phyloP scores from a whole-genome alignment of 192 early-diverging fungal species.

The Chytriomyces sp. region DNA sequence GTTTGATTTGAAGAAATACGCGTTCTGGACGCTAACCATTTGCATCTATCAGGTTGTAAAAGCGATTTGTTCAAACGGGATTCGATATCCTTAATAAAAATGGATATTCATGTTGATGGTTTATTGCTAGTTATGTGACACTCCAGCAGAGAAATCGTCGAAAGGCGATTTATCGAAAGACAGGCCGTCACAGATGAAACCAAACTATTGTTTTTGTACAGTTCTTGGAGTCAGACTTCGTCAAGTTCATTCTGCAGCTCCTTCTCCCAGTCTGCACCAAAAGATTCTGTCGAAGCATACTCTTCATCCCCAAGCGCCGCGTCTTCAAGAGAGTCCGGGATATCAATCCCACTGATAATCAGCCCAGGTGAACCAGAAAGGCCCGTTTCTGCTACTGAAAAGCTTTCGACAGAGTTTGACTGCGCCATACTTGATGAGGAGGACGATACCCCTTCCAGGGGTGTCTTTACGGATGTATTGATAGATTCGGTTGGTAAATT shows the following conservation, averaged over 20 bases:
- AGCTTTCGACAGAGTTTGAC: neutral
- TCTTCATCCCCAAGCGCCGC: constrained; percentile 17
- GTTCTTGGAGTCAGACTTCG: constrained; percentile 4
- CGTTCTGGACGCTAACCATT: no score
- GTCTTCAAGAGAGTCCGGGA: constrained; percentile 26
- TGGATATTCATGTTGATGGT: no score
- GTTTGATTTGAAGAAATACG: no score
- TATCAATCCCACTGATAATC: neutral
- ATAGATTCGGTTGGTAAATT: no score
- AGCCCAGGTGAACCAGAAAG: neutral
- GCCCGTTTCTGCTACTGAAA: neutral
- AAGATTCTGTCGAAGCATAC: constrained; percentile 23
- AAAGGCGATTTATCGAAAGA: no score
- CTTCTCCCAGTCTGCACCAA: constrained; percentile 40
- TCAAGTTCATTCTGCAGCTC: constrained; percentile 36
- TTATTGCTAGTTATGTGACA: no score
- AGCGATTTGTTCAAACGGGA: no score
- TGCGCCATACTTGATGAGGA: neutral
- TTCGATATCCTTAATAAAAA: no score
- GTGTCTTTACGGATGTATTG: neutral
- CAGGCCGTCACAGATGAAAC: no score
- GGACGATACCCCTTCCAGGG: no score
- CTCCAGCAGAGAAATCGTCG: no score
- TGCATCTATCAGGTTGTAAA: no score
- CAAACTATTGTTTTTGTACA: neutral